Conservation (phyloP, 805 yeast species). For the Hanseniaspora thailandica region DNA sequence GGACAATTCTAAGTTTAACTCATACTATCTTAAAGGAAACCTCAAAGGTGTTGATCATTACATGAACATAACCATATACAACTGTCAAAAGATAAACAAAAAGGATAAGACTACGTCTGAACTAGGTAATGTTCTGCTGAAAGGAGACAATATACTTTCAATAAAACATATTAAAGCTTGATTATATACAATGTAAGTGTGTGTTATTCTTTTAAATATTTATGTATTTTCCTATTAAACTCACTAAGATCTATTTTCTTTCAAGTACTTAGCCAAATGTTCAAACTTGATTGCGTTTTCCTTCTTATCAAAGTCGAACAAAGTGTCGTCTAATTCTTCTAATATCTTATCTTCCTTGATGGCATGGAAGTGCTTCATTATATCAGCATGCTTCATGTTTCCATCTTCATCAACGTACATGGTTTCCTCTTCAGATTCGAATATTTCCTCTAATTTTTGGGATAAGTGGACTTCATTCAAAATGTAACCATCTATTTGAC, state of each 20-base stretch:
- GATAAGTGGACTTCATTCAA: slow-evolving; percentile 57
- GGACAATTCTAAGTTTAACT: not conserved
- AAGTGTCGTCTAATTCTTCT: not conserved
- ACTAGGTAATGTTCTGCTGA: slow-evolving; percentile 65
- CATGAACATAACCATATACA: slow-evolving; percentile 68
- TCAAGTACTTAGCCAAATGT: not conserved
- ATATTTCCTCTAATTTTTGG: slow-evolving; percentile 22
- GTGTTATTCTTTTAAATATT: not conserved
- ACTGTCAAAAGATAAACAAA: slow-evolving; percentile 46
- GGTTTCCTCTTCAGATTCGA: slow-evolving; percentile 15
- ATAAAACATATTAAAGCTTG: slow-evolving; percentile 33
- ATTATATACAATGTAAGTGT: not conserved
- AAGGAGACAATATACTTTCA: slow-evolving; percentile 88
- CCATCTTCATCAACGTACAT: slow-evolving; percentile 1
- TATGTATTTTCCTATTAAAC: not conserved
- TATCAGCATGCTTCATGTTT: not conserved
- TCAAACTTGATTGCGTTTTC: not conserved
- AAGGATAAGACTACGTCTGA: slow-evolving; percentile 25
- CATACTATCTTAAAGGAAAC: slow-evolving; percentile 44
- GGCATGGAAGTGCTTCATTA: not conserved
- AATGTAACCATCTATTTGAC: slow-evolving; percentile 55
- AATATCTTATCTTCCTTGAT: slow-evolving; percentile 1
- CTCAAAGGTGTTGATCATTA: slow-evolving; percentile 93
- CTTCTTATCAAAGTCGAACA: slow-evolving; percentile 6
- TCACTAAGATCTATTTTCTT: not conserved